Base-by-base conservation (phyloP, 2,329 filamentous ascomycete genomes). In the Periconia digitata region DNA sequence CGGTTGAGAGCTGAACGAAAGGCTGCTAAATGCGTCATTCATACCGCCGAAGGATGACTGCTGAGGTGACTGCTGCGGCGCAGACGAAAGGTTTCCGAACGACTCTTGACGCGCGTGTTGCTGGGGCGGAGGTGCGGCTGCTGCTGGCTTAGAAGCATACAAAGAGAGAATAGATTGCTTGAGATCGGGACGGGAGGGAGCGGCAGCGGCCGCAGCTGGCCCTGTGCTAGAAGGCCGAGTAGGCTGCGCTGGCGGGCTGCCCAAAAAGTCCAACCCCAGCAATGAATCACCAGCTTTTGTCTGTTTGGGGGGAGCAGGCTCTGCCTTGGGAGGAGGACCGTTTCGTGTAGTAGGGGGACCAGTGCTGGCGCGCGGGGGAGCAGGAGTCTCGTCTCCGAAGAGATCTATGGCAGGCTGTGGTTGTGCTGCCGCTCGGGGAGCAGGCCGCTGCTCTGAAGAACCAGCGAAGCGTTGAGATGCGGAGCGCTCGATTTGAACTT, bases 81-180 rank as follows among this genome's bases (percentile, higher is more conserved):
- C 76, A 24, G 71, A 74, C 40, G 79, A 78, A 46, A 82, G 78
- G 8, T 74, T 72, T 34, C 71, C 69, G 37, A 74, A 74, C 4
- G 68, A 71, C 8, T 65, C 66, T 58, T 80, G 79, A 12, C 81
- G 79, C 29, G 77, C 76, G 66, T 87, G 85, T 23, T 73, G 69
- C 18, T 72, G 69, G 32, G 75, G 66, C 46, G 74, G 75, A 46
- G 79, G 74, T 37, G 79, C 73, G 12, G 83, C 73, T 8, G 83
- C 58, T 59, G 89, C 87, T n/a, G 89, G 85, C 65, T 90, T 88
- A 1, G 90, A 88, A 10, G 92, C 90, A 68, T 99, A 99, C 15
- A 99, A 81, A 7, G 94, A 99, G 41, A 99, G 76, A 51, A 99
- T 99, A 2, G 92, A 97, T 72, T 96, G 92, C 74, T 99, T 99